Conservation (phyloP, 2,329 filamentous ascomycete species). For the Seiridium unicorne region DNA sequence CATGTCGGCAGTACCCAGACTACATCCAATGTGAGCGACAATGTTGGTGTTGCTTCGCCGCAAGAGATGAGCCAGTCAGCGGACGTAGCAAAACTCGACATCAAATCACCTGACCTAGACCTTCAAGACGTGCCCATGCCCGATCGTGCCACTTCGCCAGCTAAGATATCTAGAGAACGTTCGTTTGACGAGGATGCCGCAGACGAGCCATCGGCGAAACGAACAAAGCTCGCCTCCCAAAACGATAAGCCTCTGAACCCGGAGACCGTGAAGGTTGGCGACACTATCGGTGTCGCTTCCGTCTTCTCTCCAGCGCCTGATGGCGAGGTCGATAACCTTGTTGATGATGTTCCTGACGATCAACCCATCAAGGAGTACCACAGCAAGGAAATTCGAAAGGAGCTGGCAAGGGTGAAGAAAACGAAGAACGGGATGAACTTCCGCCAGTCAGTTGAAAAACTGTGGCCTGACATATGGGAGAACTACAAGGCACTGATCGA, state of each 20-base stretch:
- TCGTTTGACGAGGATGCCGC: constrained; percentile 64
- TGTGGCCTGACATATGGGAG: constrained; percentile 74
- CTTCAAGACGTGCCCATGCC: constrained; percentile 20
- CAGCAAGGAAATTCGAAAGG: constrained; percentile 43
- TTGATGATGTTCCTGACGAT: constrained; percentile 34
- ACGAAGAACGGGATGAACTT: constrained; percentile 79
- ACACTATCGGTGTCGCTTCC: constrained; percentile 23
- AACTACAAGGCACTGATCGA: constrained; percentile 69
- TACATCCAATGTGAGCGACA: constrained; percentile 19
- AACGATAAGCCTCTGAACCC: constrained; percentile 38
- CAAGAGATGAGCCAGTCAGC: constrained; percentile 28
- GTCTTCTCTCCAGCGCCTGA: constrained; percentile 13
- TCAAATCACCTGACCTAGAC: constrained; percentile 17
- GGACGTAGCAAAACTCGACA: constrained; percentile 29
- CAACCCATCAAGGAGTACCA: constrained; percentile 43
- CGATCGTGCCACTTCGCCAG: constrained; percentile 21
- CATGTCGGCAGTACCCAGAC: constrained; percentile 20
- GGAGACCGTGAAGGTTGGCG: constrained; percentile 24
- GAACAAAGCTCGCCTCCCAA: constrained; percentile 70
- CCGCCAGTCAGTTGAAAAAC: constrained; percentile 70
- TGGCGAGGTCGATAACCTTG: constrained; percentile 24
- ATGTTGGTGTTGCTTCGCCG: constrained; percentile 23
- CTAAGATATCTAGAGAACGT: constrained; percentile 70
- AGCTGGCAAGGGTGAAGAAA: constrained; percentile 77
- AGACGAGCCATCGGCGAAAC: constrained; percentile 72